phyloP scores from a whole-genome alignment of 202 grass and related monocot genomes.

The Zizania palustris region DNA sequence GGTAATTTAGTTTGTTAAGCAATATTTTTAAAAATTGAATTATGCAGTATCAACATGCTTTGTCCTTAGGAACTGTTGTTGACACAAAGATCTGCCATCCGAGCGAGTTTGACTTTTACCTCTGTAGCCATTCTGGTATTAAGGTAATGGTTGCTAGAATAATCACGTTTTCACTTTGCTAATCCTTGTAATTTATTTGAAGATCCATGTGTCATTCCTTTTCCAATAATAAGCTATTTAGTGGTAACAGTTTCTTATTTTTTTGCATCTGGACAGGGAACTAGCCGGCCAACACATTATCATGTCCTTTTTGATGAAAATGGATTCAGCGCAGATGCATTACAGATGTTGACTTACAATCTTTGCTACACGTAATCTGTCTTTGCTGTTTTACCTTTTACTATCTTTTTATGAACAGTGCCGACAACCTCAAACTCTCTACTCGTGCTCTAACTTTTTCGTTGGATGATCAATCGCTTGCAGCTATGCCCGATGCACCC shows the following conservation, averaged over 20 bases:
- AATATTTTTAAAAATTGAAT: not conserved
- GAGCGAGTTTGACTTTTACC: conserved; percentile 84
- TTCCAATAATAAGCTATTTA: not conserved
- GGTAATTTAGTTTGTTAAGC: conserved; percentile 40
- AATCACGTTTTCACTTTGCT: conserved; percentile 4
- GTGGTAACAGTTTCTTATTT: not conserved
- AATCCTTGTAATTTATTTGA: not conserved
- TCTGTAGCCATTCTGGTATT: conserved; percentile 76
- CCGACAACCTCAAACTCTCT: not conserved
- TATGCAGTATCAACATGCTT: not conserved
- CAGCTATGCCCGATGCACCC: conserved; percentile 71
- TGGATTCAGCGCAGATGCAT: conserved; percentile 51
- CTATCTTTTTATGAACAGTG: not conserved
- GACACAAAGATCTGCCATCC: conserved; percentile 82
- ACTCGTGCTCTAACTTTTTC: not conserved
- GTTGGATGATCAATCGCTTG: not conserved
- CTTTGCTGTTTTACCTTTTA: not conserved
- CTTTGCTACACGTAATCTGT: conserved; percentile 69
- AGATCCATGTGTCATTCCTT: not conserved
- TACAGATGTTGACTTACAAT: conserved; percentile 63
- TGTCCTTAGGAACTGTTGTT: conserved; percentile 65
- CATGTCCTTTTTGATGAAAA: conserved; percentile 77
- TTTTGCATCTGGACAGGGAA: conserved; percentile 47
- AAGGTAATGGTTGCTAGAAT: conserved; percentile 38
- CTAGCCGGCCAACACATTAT: conserved; percentile 63